A percentile compares a stretch with the other conserved stretches of the same genome.
Conservation (phyloP, 805 yeast species). For the Wickerhamiella lipophila region DNA sequence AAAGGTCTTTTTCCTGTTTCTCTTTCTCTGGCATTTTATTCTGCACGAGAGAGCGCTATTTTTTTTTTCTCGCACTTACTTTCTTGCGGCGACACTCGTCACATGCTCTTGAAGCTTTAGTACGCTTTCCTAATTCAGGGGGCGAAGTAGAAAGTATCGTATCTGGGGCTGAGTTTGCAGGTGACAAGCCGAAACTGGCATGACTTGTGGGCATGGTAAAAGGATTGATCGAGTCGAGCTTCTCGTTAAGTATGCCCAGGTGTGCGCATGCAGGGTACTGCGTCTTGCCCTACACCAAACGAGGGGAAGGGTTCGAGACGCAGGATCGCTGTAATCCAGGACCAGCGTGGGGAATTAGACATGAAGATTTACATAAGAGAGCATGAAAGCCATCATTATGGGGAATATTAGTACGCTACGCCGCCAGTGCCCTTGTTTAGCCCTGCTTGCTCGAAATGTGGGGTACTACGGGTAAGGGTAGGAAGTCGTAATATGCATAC, state of each 20-base stretch:
- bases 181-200: not conserved
- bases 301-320: constrained; percentile 9
- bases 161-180: not conserved
- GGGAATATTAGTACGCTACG: not conserved
- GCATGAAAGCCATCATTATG: not conserved
- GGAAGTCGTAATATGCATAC: not conserved
- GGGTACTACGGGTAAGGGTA: constrained; percentile 2
- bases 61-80: constrained; percentile 20
- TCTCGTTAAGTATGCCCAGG: not conserved
- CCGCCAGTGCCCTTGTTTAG: not conserved
- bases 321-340: not conserved
- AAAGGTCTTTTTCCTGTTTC: not conserved
- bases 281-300: constrained; percentile 8
- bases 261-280: constrained; percentile 2
- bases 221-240: not conserved
- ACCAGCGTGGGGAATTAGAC: not conserved
- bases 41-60: too few species aligned
- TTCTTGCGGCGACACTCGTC: constrained; percentile 34
- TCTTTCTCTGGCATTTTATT: too few species aligned
- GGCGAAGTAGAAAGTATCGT: not conserved
- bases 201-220: not conserved
- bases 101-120: constrained; percentile 24
- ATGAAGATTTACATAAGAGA: not conserved
- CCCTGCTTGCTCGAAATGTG: not conserved
- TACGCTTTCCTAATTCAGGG: constrained; percentile 17